A percentile compares a stretch with the other conserved stretches of the same genome.
These are phyloP conservation scores for Schizochytrium sp. DNA, from an alignment of 108 stramenopile genomes.

Conservation along the genomic window DNA sequence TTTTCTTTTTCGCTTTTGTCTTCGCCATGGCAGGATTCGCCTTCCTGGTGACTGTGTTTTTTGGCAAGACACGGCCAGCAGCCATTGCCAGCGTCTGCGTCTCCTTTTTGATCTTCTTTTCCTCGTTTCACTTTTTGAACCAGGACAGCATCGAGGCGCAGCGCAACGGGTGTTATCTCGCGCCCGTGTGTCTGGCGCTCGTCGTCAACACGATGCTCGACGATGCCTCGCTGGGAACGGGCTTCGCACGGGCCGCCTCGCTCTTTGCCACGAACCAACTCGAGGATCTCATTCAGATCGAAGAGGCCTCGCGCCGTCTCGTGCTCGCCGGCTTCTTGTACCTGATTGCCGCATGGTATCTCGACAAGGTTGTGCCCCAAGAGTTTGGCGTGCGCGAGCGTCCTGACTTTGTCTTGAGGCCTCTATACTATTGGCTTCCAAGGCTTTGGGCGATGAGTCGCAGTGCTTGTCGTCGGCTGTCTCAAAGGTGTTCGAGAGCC, in stretches of 20 bases:
- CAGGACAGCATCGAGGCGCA: neutral
- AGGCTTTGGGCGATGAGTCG: neutral
- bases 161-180: neutral
- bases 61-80: constrained; percentile 42
- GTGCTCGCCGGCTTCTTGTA: constrained; percentile 20
- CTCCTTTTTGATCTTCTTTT: constrained; percentile 51
- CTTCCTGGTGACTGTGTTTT: constrained; percentile 35
- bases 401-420: constrained; percentile 20
- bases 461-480: neutral
- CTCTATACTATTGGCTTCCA: neutral
- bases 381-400: constrained; percentile 10
- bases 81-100: constrained; percentile 48
- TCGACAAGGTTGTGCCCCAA: constrained; percentile 26
- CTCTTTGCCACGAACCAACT: neutral
- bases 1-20: constrained; percentile 41
- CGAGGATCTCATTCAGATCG: neutral
- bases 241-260: neutral
- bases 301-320: neutral
- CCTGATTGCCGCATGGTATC: constrained; percentile 26
- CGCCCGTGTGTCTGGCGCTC: constrained; percentile 13
- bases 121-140: constrained; percentile 20
- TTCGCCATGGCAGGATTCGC: constrained; percentile 29
- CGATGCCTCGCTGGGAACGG: neutral
- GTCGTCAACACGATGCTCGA: constrained; percentile 7
- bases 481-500: neutral